These are phyloP conservation scores for Adansonia rubrostipa DNA, from an alignment of 441 rosid species.

Conservation along the genomic window DNA sequence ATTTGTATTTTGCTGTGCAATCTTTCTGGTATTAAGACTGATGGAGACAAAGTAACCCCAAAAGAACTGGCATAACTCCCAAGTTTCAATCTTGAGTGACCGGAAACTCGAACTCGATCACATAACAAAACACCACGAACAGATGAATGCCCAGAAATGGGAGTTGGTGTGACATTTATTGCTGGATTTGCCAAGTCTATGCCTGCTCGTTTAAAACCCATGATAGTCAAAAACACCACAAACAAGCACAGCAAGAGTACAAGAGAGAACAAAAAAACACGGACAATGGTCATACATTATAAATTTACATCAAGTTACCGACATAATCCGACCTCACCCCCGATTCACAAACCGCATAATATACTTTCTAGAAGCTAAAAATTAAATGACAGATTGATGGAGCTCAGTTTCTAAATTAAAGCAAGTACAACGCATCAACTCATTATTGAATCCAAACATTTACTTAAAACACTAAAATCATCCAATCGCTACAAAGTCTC, in stretches of 20 bases:
- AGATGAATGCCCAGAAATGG: constrained; percentile 30
- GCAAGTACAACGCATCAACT: background rate
- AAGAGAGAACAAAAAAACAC: background rate
- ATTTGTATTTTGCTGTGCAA: constrained; percentile 63
- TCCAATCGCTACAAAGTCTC: background rate
- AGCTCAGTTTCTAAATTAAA: background rate
- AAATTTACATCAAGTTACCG: background rate
- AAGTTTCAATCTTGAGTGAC: constrained; percentile 63
- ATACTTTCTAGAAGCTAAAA: background rate
- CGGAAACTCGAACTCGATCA: constrained; percentile 80
- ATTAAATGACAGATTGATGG: background rate
- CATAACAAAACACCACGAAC: constrained; percentile 44
- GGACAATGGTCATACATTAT: background rate
- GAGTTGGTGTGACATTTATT: constrained; percentile 49
- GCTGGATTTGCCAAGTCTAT: constrained; percentile 57
- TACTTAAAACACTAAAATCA: background rate
- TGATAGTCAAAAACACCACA: background rate
- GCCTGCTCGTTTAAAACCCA: constrained; percentile 41
- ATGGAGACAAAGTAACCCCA: constrained; percentile 59
- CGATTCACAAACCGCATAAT: background rate
- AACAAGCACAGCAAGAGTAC: background rate
- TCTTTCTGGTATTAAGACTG: constrained; percentile 55
- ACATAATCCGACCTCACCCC: background rate
- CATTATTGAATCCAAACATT: background rate
- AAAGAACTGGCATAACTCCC: constrained; percentile 64